Percentiles rank a stretch among this genome's conserved stretches.
Conservation (phyloP, 768 basidiomycete species). For the Leccinum broughii region DNA sequence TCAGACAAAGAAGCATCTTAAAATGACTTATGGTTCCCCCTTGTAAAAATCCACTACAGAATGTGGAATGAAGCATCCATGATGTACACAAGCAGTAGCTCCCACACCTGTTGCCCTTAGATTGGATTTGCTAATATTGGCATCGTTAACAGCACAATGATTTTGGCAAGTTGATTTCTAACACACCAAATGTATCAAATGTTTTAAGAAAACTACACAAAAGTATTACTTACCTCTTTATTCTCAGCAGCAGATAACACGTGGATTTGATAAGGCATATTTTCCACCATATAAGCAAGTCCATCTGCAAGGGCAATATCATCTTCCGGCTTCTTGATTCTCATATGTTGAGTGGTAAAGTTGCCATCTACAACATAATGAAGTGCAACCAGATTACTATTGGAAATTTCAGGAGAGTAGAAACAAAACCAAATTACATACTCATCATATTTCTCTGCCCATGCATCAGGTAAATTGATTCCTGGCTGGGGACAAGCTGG, state of each 20-base stretch:
- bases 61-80: slow-evolving; percentile 25
- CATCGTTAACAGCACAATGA: not conserved
- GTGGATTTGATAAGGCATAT: not conserved
- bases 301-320: not conserved
- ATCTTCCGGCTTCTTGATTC: not conserved
- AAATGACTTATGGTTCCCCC: slow-evolving; percentile 19
- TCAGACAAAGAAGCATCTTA: not conserved
- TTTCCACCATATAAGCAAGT: not conserved
- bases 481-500: not conserved
- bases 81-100: not conserved
- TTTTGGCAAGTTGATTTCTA: slow-evolving; percentile 3
- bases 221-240: not conserved
- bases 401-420: not conserved
- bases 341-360: slow-evolving; percentile 2
- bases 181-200: not conserved
- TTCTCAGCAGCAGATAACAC: not conserved
- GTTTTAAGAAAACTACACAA: not conserved
- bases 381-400: not conserved
- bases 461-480: not conserved
- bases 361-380: not conserved
- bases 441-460: not conserved
- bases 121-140: not conserved
- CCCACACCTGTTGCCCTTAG: not conserved
- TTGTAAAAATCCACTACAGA: slow-evolving; percentile 34
- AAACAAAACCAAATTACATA: not conserved